These are phyloP conservation scores for Clitoria ternatea DNA, from an alignment of 306 rosid species.

Conservation along the genomic window DNA sequence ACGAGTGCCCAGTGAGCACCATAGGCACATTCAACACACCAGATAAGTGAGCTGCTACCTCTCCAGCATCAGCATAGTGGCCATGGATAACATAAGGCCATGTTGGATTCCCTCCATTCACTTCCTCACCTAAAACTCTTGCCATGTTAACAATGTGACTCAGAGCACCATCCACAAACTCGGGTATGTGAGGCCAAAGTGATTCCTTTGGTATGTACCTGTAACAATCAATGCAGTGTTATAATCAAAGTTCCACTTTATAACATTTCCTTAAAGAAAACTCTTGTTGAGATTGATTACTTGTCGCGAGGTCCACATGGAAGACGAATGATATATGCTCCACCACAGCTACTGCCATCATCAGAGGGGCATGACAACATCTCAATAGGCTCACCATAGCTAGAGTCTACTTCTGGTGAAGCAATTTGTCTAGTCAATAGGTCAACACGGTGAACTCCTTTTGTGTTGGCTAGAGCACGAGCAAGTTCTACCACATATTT, in stretches of 20 bases:
- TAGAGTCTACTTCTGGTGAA: conserved; percentile 60
- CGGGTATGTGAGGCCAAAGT: conserved; percentile 78
- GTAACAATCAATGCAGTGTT: not conserved
- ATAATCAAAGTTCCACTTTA: not conserved
- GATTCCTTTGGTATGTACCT: conserved; percentile 79
- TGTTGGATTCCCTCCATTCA: conserved; percentile 49
- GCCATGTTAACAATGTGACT: conserved; percentile 73
- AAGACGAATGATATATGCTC: conserved; percentile 71
- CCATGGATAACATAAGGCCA: conserved; percentile 84
- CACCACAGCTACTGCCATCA: conserved; percentile 62
- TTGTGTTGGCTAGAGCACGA: conserved; percentile 67
- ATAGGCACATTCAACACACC: conserved; percentile 80
- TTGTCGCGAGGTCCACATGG: conserved; percentile 71
- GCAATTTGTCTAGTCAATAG: conserved; percentile 70
- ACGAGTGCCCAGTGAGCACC: conserved; percentile 79
- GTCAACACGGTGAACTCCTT: conserved; percentile 73
- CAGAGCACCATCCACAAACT: conserved; percentile 67
- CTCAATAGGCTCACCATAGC: conserved; percentile 79
- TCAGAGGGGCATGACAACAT: conserved; percentile 67
- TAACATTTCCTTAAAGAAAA: not conserved
- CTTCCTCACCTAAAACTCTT: conserved; percentile 68
- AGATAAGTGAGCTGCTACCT: conserved; percentile 60
- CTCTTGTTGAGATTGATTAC: conserved; percentile 18
- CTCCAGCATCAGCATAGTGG: conserved; percentile 82
- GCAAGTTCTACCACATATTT: conserved; percentile 86